Conservation (phyloP, 345 rosid species). For the Cardamine chenopodiifolia region DNA sequence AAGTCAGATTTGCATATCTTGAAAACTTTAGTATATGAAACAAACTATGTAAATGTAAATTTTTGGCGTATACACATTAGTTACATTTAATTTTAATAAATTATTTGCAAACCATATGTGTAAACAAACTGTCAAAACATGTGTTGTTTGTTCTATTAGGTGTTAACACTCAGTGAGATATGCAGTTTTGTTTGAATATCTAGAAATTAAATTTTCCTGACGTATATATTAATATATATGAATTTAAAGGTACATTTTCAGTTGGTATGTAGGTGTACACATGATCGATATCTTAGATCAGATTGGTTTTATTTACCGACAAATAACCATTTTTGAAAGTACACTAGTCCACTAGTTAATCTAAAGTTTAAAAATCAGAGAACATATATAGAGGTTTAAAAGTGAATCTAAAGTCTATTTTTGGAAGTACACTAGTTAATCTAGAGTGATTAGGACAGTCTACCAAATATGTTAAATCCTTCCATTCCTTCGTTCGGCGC, state of each 20-base stretch:
- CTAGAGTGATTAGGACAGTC: neutral
- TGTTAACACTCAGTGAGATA: constrained; percentile 37
- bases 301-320: neutral
- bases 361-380: neutral
- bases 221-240: constrained; percentile 13
- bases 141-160: constrained; percentile 45
- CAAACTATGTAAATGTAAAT: neutral
- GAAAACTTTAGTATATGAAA: neutral
- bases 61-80: neutral
- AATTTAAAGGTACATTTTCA: neutral
- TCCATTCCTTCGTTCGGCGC: neutral
- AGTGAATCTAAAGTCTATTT: neutral
- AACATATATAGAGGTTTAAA: neutral
- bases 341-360: constrained; percentile 15
- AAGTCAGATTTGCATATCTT: constrained; percentile 37
- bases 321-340: neutral
- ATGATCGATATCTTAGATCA: constrained; percentile 33
- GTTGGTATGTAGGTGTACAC: constrained; percentile 28
- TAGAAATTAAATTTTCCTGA: constrained; percentile 1
- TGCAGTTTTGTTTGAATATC: constrained; percentile 14
- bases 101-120: neutral
- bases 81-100: neutral
- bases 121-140: constrained; percentile 38
- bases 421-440: neutral
- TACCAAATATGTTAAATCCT: constrained; percentile 3